Conservation (phyloP, 768 basidiomycete genomes). For the Hortiboletus flavorubellus region DNA sequence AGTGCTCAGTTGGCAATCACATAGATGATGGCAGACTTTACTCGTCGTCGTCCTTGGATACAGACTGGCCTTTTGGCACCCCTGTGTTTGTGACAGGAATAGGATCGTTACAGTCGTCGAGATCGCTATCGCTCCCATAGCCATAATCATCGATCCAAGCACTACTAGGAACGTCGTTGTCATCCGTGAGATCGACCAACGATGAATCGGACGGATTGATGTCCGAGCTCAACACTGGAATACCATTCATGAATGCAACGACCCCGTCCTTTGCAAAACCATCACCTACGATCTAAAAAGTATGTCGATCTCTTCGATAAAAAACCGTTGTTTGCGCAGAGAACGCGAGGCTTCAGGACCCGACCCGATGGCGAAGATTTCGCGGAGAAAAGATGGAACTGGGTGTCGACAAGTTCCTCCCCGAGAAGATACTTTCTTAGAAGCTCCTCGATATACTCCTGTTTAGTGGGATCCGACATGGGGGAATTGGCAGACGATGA, state of each 20-base stretch:
- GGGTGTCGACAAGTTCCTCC: conserved; percentile 28
- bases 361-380: not conserved
- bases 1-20: not conserved
- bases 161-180: conserved; percentile 4
- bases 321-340: conserved; percentile 30
- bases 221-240: conserved; percentile 14
- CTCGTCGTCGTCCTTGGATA: conserved; percentile 8
- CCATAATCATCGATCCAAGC: conserved; percentile 22
- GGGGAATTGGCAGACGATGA: not conserved
- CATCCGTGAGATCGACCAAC: conserved; percentile 12
- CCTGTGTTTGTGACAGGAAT: not conserved
- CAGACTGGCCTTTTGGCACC: not conserved
- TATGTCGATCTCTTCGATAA: conserved; percentile 25
- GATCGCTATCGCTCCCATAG: conserved; percentile 34
- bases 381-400: conserved; percentile 30
- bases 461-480: conserved; percentile 10
- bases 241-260: not conserved
- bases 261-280: no score
- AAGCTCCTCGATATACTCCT: conserved; percentile 18
- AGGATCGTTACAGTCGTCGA: conserved; percentile 24
- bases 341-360: conserved; percentile 17
- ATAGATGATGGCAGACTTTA: not conserved
- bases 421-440: conserved; percentile 27
- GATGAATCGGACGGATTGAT: conserved; percentile 2
- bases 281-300: conserved; percentile 23